These are phyloP conservation scores for Poronia punctata DNA, from an alignment of 495 filamentous ascomycete genomes.

Conservation along the genomic window DNA sequence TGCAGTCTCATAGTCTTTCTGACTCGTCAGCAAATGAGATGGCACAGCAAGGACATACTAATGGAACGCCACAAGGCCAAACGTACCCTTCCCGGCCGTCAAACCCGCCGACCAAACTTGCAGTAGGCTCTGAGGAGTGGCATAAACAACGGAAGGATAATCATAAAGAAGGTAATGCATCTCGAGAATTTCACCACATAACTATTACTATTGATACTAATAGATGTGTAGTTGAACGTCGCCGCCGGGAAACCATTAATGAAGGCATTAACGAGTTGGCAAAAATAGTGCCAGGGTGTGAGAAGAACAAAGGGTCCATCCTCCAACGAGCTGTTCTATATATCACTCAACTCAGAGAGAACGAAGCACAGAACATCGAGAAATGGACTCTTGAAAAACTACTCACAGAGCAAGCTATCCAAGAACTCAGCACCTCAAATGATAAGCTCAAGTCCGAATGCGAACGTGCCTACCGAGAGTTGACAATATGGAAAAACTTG, in stretches of 20 bases:
- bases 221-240: constrained; percentile 69
- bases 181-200: neutral
- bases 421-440: constrained; percentile 78
- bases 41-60: constrained; percentile 13
- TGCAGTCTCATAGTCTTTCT: constrained; percentile 33
- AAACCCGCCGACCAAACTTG: constrained; percentile 57
- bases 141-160: constrained; percentile 96
- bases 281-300: constrained; percentile 94
- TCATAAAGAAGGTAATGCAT: constrained; percentile 89
- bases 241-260: constrained; percentile 96
- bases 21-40: constrained; percentile 25
- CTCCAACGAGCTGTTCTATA: constrained; percentile 89
- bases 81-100: constrained; percentile 22
- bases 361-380: constrained; percentile 86
- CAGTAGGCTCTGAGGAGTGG: constrained; percentile 95
- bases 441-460: constrained; percentile 82
- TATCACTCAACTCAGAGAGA: constrained; percentile 89
- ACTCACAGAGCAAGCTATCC: constrained; percentile 87
- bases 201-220: constrained; percentile 7
- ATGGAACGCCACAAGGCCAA: constrained; percentile 23
- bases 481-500: constrained; percentile 77
- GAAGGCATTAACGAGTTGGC: constrained; percentile 98
- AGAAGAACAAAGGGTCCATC: constrained; percentile 98
- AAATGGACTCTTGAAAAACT: constrained; percentile 97
- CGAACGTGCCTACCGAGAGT: constrained; percentile 65